Evolutionary conservation across 2,329 filamentous ascomycete species (phyloP), one percentile per base, ranked within the genome.

Genomic region (Pyrenochaeta sp.): DNA sequence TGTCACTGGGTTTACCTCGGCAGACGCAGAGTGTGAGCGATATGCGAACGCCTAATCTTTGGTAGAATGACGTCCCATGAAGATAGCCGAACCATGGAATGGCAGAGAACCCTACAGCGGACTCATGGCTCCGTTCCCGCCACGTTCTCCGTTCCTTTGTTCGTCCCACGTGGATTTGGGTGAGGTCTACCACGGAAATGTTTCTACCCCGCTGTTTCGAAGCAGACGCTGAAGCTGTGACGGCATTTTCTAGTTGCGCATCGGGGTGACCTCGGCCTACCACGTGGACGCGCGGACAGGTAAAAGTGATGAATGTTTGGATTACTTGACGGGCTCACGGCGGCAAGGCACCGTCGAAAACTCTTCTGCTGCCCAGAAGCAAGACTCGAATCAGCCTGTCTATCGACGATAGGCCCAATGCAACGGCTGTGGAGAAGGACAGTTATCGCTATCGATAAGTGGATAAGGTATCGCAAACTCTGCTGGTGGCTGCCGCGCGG

Each of bases 361-460:
- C 49, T 70, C 63, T 68, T 61, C 55, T 56, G 54, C 52, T 54
- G 57, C 30, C 59, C 44, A 56, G 61, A 50, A 51, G 56, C 25
- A 36, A 58, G 50, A 58, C 19, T 58, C 39, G 32, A 52, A 44
- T 28, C 53, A 34, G 50, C 43, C 44, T 47, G 43, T 46, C 52
- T 45, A 50, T 53, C 57, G 47, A 56, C 57, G 58, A 67, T 62
- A 65, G 67, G 67, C 37, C 51, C 57, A 58, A 58, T 36, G 32
- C 42, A 45, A 54, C 49, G 65, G 56, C 27, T 65, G 66, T 66
- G 68, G 68, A 61, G 66, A 69, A 57, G 71, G 69, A 54, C 64
- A 67, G 66, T 49, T 68, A 72, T 74, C 68, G 72, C 54, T 71
- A 74, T 74, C 70, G 73, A 75, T 74, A 73, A 67, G 72, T 71